phyloP scores from a whole-genome alignment of 1,284 basidiomycete genomes.

The Tilletiaria anomala region DNA sequence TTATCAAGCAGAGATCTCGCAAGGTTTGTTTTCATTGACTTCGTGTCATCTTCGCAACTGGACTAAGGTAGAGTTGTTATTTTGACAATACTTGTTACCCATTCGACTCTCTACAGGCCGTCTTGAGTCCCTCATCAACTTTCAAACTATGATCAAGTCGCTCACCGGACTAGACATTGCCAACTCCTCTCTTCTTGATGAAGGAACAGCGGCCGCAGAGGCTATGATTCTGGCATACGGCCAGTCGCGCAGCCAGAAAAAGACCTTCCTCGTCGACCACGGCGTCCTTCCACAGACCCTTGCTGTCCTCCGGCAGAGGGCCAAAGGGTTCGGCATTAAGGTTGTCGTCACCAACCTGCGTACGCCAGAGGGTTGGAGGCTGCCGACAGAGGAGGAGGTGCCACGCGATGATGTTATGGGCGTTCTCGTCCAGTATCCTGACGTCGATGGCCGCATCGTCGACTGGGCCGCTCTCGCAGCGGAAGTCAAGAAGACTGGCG shows the following conservation, averaged over 20 bases:
- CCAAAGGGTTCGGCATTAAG: slow-evolving; percentile 36
- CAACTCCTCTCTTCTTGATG: slow-evolving; percentile 36
- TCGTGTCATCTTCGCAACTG: not conserved
- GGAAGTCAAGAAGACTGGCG: slow-evolving; percentile 60
- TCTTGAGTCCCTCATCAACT: slow-evolving; percentile 90
- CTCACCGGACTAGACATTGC: slow-evolving; percentile 79
- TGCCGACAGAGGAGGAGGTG: slow-evolving; percentile 22
- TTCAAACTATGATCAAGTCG: slow-evolving; percentile 89
- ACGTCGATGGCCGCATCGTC: slow-evolving; percentile 69
- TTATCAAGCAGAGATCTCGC: slow-evolving; percentile 73
- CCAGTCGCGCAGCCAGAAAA: slow-evolving; percentile 24
- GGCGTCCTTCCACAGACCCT: slow-evolving; percentile 35
- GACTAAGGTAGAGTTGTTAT: not conserved
- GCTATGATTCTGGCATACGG: slow-evolving; percentile 35
- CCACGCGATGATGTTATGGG: slow-evolving; percentile 61
- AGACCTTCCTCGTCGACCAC: slow-evolving; percentile 33
- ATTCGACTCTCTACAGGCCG: no score
- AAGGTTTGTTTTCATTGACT: no score
- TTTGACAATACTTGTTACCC: not conserved
- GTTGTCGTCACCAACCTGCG: slow-evolving; percentile 23
- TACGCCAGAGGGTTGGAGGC: slow-evolving; percentile 19
- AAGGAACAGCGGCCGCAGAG: slow-evolving; percentile 37
- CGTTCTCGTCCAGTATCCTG: slow-evolving; percentile 61
- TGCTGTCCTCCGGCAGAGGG: slow-evolving; percentile 33
- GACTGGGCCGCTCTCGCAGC: slow-evolving; percentile 60